phyloP scores from a whole-genome alignment of 2,329 filamentous ascomycete genomes.

The Calonectria pseudoreteaudii region DNA sequence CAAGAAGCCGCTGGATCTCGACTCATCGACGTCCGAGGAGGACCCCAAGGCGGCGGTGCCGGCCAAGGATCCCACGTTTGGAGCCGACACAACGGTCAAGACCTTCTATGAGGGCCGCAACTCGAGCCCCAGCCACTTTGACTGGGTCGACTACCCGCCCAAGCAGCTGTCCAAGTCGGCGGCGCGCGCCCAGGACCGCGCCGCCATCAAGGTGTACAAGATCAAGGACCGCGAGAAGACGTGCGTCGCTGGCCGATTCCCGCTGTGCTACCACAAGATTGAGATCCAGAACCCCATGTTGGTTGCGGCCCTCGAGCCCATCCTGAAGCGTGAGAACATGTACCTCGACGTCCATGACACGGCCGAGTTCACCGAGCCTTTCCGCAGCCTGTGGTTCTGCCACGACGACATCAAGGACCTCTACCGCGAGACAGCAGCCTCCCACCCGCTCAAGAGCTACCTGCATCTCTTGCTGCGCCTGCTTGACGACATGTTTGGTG shows the following conservation, averaged over 20 bases:
- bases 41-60: conserved; percentile 18
- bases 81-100: conserved; percentile 49
- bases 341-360: conserved; percentile 52
- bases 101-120: conserved; percentile 54
- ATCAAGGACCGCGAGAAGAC: conserved; percentile 56
- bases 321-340: conserved; percentile 55
- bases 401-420: conserved; percentile 55
- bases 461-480: conserved; percentile 55
- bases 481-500: conserved; percentile 57
- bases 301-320: conserved; percentile 55
- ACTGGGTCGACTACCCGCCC: conserved; percentile 57
- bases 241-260: conserved; percentile 51
- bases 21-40: conserved; percentile 29
- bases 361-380: conserved; percentile 53
- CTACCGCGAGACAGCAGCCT: conserved; percentile 40
- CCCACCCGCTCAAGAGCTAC: conserved; percentile 49
- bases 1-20: conserved; percentile 31
- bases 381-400: conserved; percentile 57
- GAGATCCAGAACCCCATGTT: conserved; percentile 57
- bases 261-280: conserved; percentile 55
- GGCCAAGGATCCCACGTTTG: conserved; percentile 43
- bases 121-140: conserved; percentile 36
- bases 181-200: conserved; percentile 50
- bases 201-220: conserved; percentile 61
- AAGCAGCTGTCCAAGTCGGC: conserved; percentile 55